Base-by-base conservation (phyloP, 768 basidiomycete species). In the Hypsizygus marmoreus region DNA sequence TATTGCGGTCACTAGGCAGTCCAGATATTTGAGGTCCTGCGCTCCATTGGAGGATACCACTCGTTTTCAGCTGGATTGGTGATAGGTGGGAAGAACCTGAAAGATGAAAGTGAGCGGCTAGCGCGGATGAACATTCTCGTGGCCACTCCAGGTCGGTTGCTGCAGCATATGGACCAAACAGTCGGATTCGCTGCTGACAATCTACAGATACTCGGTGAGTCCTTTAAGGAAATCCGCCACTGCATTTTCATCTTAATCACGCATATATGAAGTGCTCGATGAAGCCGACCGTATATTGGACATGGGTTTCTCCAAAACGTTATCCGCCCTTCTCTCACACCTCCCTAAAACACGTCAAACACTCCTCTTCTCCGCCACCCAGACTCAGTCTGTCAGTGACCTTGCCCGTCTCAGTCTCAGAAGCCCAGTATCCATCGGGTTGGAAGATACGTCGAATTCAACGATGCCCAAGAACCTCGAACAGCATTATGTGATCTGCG, bases 161-260 rank as follows among this genome's bases (percentile, higher is more conserved):
- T 99, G 34, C 97, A 99, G 58, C 97, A 99, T 64, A 89, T 99
- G 87, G 97, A 98, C 62, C 94, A 97, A 66, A 98, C 97, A 3
- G 80, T 94, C 43, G 95, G 95, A 1, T 97, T 99, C 52, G 93
- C 94, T 47, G 82, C 84, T 20, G 86, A 88, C 52, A 91, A 92
- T 59, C 70, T 99, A n/a, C 94, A 97, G 63, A 61, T 95, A 24
- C 79, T 99, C 14, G 87, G 93, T 91, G 54, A 48, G 88, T 72
- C 37, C 20, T 36, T 31, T 30, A 32, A 25, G 16, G 40, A 23
- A 36, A 33, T n/a, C 22, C 16, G 16, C 39, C 19, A 35, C 6
- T 12, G 17, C 32, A 13, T 40, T 22, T 9, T 14, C 41, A 29
- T 30, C 58, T 38, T 11, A 47, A 16, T 28, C 9, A 53, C 23